Percentiles rank a stretch among this genome's conserved stretches.
phyloP scores from a whole-genome alignment of 495 filamentous ascomycete genomes.

The Lasiosphaeriaceae sp. region DNA sequence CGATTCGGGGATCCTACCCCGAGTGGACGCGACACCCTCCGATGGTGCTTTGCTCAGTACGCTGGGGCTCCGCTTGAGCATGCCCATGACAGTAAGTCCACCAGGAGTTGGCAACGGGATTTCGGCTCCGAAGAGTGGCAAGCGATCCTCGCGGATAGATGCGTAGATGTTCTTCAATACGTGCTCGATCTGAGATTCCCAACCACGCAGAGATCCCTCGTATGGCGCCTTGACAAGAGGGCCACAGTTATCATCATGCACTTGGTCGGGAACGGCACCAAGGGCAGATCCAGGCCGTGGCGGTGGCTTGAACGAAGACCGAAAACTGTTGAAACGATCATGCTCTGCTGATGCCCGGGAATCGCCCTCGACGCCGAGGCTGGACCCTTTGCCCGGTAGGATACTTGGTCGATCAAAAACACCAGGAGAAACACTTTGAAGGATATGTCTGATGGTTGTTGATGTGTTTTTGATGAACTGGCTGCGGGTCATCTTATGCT shows the following conservation, averaged over 20 bases:
- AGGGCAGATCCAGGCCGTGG: slow-evolving; percentile 41
- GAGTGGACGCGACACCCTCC: slow-evolving; percentile 65
- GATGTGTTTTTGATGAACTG: slow-evolving; percentile 98
- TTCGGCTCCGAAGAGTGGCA: slow-evolving; percentile 68
- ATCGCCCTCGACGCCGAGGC: slow-evolving; percentile 22
- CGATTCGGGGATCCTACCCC: slow-evolving; percentile 66
- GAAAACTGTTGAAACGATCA: slow-evolving; percentile 38
- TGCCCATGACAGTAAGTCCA: slow-evolving; percentile 54
- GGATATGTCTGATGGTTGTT: slow-evolving; percentile 76
- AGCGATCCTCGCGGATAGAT: slow-evolving; percentile 76
- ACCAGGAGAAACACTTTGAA: slow-evolving; percentile 65
- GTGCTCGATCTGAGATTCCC: slow-evolving; percentile 85
- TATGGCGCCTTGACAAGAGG: slow-evolving; percentile 80
- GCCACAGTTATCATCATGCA: slow-evolving; percentile 40
- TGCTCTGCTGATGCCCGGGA: slow-evolving; percentile 36
- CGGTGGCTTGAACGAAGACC: slow-evolving; percentile 45
- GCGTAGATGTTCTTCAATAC: slow-evolving; percentile 90
- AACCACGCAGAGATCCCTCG: slow-evolving; percentile 69
- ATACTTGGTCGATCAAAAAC: slow-evolving; percentile 55
- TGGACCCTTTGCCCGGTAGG: slow-evolving; percentile 35
- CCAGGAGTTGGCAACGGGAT: slow-evolving; percentile 42
- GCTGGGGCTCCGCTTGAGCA: slow-evolving; percentile 82
- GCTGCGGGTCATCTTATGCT: slow-evolving; percentile 88
- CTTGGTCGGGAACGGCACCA: slow-evolving; percentile 16
- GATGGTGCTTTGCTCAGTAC: slow-evolving; percentile 84